Evolutionary conservation across 2,329 filamentous ascomycete genomes (phyloP).

Genomic region (Didymella keratinophila): DNA sequence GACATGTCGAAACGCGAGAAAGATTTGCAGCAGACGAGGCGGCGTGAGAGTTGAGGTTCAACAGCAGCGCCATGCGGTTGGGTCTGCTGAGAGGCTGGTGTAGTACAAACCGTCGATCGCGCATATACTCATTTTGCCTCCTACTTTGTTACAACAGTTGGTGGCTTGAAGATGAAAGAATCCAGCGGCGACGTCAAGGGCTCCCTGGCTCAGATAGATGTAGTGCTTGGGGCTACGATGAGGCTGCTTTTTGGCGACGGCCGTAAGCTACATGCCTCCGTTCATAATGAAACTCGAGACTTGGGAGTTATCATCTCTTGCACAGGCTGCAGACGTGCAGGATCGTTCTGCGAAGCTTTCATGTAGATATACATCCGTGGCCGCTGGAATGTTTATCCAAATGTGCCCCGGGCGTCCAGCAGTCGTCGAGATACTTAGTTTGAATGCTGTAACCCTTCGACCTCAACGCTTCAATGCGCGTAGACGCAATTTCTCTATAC

Average conservation of each 20-base stretch:
- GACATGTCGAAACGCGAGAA: conserved; percentile 9
- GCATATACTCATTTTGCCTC: background rate
- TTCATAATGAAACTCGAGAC: too few relatives aligned
- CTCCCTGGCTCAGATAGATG: background rate
- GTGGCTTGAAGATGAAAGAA: background rate
- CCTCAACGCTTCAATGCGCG: background rate
- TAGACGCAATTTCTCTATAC: too few relatives aligned
- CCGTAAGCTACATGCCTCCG: background rate
- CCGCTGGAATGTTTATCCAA: conserved; percentile 4
- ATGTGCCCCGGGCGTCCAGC: background rate
- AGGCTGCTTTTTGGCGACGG: too few relatives aligned
- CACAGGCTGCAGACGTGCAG: background rate
- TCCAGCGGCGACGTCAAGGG: background rate
- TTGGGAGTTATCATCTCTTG: background rate
- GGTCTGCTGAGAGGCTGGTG: conserved; percentile 25
- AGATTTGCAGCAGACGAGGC: conserved; percentile 16
- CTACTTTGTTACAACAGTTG: background rate
- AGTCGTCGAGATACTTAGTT: background rate
- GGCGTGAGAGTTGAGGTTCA: conserved; percentile 18
- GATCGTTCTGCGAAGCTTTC: background rate
- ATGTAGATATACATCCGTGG: background rate
- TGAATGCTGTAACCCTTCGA: background rate
- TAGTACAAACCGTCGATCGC: conserved; percentile 15
- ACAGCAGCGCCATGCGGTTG: conserved; percentile 17
- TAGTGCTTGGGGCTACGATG: background rate